Evolutionary conservation across 2,329 filamentous ascomycete species (phyloP), one percentile per base, ranked within the genome.

Genomic region (Scedosporium apiospermum): DNA sequence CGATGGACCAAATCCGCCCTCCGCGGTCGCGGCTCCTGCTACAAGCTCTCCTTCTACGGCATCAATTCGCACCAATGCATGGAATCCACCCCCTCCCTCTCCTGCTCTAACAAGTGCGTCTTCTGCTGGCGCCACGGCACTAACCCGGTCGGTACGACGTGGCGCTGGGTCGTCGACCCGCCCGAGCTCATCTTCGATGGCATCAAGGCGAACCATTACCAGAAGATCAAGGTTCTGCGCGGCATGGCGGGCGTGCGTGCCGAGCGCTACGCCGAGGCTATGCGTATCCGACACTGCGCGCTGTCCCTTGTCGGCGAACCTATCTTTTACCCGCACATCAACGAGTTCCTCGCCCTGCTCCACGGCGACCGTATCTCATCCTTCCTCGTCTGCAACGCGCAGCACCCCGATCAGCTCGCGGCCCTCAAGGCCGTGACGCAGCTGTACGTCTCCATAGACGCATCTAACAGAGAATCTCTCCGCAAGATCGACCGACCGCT

Each of bases 101-200:
- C 91, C 9, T 99, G 93, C 80, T 95, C 89, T 65, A 98, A 98
- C 79, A 98, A 99, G 74, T 98, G 95, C 74, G 91, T 99, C 67
- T 99, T 98, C 75, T 99, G 93, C 81, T 99, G 93, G 95, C 88
- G 95, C 6, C 95, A 98, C 72, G 95, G 93, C 61, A 98, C 95
- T 0, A 99, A 98, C 72, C 93, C 93, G 0, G 95, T 98, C 0
- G 93, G 93, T 58, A 98, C 95, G 2, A 96, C 89, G 4, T 98
- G 95, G 93, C 88, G 93, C 65, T 99, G 93, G 93, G 86, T 93
- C 60, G 91, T 97, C 34, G 95, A 98, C 71, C 88, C 91, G 0
- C 93, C 93, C 0, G 89, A 96, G 26, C 75, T 92, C 69, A 96
- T 98, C 68, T 96, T 97, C 71, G 78, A 89, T 44, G 93, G 93